Base-by-base conservation (phyloP, 495 filamentous ascomycete genomes). In the Penicillium arizonense region DNA sequence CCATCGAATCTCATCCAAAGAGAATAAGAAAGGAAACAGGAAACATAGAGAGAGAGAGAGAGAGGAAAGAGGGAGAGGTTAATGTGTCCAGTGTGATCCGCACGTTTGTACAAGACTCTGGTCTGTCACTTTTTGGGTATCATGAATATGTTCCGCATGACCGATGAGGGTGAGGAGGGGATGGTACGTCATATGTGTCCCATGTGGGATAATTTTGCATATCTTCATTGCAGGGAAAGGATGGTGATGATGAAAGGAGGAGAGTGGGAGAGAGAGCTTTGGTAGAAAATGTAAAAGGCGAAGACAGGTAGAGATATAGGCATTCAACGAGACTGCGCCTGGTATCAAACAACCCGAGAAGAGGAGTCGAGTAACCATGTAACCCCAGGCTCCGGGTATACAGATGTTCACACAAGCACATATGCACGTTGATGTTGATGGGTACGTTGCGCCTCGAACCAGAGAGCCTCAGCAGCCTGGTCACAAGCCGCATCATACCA, bases 401-500 rank as follows among this genome's bases (percentile, higher is more conserved):
- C 18, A 32, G 8, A 26, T n/a, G 2, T 6, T 34, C 44, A 47
- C 21, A 16, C 13, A 5, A 28, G 16, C 11, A 6, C 18, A 35
- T 33, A 23, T 30, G 28, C 9, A 30, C 28, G 28, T 10, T 30
- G 28, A 30, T 30, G 24, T 26, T 26, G 24, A 26, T 26, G 24
- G 4, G 41, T n/a, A 2, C 14, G 20, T 28, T 43, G 30, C 12
- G 11, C n/a, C 39, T 73, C 70, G 10, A 44, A 9, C 64, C 66
- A 76, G 2, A 75, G 58, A 5, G 37, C 39, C 23, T 64, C 43
- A 2, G 61, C 70, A 1, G 70, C 58, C 2, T 40, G 41, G 12
- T 73, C 70, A 33, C 73, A 72, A n/a, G 73, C 68, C 21, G 45
- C 13, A 18, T 70, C 61, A 10, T 62, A 65, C 73, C 73, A 76